Conservation (phyloP, 163 green algal species). For the Trebouxia gelatinosa region DNA sequence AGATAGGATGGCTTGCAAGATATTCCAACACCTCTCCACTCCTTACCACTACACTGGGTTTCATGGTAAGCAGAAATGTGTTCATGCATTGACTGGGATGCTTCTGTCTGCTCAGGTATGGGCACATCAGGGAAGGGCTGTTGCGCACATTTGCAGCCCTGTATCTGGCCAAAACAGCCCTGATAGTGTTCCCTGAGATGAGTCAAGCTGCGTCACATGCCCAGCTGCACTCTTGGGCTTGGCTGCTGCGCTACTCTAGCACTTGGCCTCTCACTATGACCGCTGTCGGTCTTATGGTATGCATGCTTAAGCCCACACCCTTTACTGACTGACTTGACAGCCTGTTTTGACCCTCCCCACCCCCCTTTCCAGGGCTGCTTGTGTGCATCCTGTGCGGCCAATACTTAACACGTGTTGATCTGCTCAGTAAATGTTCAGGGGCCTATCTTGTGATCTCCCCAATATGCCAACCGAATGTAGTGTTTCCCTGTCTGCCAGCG, state of each 20-base stretch:
- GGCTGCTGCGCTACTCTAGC: neutral
- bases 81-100: neutral
- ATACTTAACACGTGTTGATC: neutral
- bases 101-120: no score
- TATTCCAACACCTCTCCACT: constrained; percentile 5
- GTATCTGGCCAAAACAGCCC: neutral
- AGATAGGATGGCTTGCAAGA: neutral
- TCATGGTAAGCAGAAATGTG: neutral
- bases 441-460: neutral
- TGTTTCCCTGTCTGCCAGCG: neutral
- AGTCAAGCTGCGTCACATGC: neutral
- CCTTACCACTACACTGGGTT: neutral
- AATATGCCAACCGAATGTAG: neutral
- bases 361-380: neutral
- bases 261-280: neutral
- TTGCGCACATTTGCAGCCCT: constrained; percentile 2
- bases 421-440: neutral
- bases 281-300: constrained; percentile 11
- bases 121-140: neutral
- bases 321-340: neutral
- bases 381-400: neutral
- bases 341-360: neutral
- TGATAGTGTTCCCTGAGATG: constrained; percentile 3
- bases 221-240: neutral
- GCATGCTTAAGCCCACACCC: neutral